A percentile compares a stretch with the other conserved stretches of the same genome.
These are phyloP conservation scores for Aphanomyces stellatus DNA, from an alignment of 352 stramenopile genomes.

Conservation along the genomic window DNA sequence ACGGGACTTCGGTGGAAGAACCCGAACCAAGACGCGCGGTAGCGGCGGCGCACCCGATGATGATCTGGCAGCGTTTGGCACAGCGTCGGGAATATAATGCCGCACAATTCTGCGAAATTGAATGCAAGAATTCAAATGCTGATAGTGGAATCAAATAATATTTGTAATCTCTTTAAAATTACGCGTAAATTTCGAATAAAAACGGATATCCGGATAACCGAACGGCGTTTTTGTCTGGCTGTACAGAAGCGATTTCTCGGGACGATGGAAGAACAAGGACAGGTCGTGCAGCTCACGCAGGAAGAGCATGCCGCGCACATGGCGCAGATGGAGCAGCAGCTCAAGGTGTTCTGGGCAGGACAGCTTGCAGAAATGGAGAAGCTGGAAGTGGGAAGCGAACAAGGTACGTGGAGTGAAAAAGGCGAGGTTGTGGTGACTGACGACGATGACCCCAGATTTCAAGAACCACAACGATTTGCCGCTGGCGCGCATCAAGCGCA, in stretches of 20 bases:
- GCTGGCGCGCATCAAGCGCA: conserved; percentile 97
- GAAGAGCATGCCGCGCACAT: conserved; percentile 79
- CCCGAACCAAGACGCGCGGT: conserved; percentile 8
- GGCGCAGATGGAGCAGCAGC: conserved; percentile 81
- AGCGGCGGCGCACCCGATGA: too few relatives aligned
- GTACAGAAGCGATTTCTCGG: conserved; percentile 7
- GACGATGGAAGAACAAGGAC: conserved; percentile 35
- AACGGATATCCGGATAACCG: conserved; percentile 1
- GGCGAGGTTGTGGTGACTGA: background rate
- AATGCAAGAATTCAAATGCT: too few relatives aligned
- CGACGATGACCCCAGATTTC: conserved; percentile 77
- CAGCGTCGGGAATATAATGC: too few relatives aligned
- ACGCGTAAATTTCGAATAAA: background rate
- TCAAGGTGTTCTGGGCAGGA: conserved; percentile 91
- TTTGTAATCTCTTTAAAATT: too few relatives aligned
- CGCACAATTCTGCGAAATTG: too few relatives aligned
- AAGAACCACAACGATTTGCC: conserved; percentile 99
- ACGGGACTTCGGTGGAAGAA: conserved; percentile 13
- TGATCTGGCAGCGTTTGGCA: too few relatives aligned
- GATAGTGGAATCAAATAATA: too few relatives aligned
- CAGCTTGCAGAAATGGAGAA: conserved; percentile 88
- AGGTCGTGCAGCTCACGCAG: conserved; percentile 80
- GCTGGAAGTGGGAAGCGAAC: conserved; percentile 88
- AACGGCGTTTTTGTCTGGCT: conserved; percentile 1
- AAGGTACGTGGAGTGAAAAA: conserved; percentile 46